Conservation (phyloP, 805 yeast genomes). For the Pichia manshurica region DNA sequence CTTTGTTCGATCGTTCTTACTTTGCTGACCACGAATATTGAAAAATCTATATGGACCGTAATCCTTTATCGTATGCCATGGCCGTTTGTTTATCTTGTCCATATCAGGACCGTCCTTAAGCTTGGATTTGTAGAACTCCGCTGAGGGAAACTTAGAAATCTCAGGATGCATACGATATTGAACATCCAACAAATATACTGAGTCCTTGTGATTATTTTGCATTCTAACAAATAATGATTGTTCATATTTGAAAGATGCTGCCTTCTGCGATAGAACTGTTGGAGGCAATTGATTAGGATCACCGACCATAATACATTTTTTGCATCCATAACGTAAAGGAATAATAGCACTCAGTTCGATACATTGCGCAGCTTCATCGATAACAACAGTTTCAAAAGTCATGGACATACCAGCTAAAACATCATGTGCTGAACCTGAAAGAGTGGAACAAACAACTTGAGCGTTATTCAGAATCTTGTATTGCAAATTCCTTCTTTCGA, state of each 20-base stretch:
- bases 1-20: conserved; percentile 54
- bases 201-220: conserved; percentile 58
- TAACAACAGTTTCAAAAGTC: conserved; percentile 81
- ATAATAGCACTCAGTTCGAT: conserved; percentile 87
- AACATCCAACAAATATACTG: conserved; percentile 73
- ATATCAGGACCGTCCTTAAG: conserved; percentile 77
- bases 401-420: conserved; percentile 68
- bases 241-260: conserved; percentile 74
- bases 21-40: conserved; percentile 62
- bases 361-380: conserved; percentile 98
- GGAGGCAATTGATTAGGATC: conserved; percentile 98
- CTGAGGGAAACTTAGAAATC: conserved; percentile 81
- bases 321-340: conserved; percentile 88
- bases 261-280: conserved; percentile 85
- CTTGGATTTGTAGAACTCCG: conserved; percentile 68
- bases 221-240: conserved; percentile 92
- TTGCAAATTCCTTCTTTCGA: conserved; percentile 70
- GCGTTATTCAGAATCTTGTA: conserved; percentile 66
- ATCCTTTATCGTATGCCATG: conserved; percentile 63
- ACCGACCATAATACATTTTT: conserved; percentile 92
- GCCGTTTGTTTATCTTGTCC: conserved; percentile 49
- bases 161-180: conserved; percentile 98
- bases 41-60: conserved; percentile 78
- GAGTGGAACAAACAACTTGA: conserved; percentile 83
- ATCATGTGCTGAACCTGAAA: conserved; percentile 93